Evolutionary conservation across 768 basidiomycete genomes (phyloP).

Genomic region (Suillus sp.): DNA sequence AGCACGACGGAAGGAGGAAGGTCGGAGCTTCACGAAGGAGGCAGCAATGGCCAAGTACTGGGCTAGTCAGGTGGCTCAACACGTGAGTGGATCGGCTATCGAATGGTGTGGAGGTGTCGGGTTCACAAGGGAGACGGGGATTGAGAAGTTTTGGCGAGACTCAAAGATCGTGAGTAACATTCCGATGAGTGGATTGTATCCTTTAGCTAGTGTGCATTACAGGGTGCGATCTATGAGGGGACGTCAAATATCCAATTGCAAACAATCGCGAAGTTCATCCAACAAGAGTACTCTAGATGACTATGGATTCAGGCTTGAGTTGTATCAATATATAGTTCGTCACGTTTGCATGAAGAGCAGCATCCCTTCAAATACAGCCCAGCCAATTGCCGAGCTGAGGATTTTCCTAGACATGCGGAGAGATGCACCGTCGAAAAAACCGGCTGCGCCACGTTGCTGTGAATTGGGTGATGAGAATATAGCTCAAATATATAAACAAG

Average conservation of each 20-base stretch:
- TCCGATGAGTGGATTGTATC: constrained; percentile 1
- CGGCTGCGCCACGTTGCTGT: constrained; percentile 76
- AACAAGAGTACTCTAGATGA: constrained; percentile 70
- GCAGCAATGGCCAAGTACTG: constrained; percentile 99
- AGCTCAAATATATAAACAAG: constrained; percentile 1
- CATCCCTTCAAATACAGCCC: constrained; percentile 87
- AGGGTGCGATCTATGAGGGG: constrained; percentile 93
- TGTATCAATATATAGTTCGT: constrained; percentile 14
- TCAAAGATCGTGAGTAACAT: constrained; percentile 81
- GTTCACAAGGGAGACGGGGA: constrained; percentile 90
- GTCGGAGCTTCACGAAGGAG: constrained; percentile 82
- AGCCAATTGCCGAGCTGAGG: constrained; percentile 85
- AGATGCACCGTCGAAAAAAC: constrained; percentile 86
- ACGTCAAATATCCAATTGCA: constrained; percentile 98
- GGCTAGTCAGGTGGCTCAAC: constrained; percentile 86
- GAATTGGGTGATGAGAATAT: constrained; percentile 9
- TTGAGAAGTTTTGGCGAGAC: constrained; percentile 97
- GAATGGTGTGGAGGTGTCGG: constrained; percentile 97
- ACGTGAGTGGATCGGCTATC: constrained; percentile 85
- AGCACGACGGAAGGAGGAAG: constrained; percentile 92
- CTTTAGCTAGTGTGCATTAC: constrained; percentile 4
- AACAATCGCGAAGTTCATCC: constrained; percentile 91
- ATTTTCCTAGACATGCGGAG: constrained; percentile 86
- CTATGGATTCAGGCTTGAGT: neutral
- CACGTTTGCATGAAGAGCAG: constrained; percentile 56